These are phyloP conservation scores for Oenanthe javanica DNA, from an alignment of 140 eudicot species.

Conservation along the genomic window DNA sequence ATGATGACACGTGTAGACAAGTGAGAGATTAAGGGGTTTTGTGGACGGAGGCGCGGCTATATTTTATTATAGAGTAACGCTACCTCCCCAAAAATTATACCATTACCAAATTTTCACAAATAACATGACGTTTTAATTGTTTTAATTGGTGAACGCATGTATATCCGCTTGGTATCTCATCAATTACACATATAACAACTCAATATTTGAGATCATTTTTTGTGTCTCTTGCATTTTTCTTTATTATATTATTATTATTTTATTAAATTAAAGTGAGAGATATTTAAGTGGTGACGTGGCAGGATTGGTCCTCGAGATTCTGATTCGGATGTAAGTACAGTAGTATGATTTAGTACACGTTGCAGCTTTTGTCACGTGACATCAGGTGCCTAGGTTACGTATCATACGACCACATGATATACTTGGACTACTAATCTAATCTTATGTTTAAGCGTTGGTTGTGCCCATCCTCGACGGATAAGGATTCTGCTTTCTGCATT, in stretches of 20 bases:
- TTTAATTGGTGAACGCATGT: too few relatives aligned
- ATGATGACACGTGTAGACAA: neutral
- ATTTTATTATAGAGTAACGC: neutral
- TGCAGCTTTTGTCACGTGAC: constrained; percentile 7
- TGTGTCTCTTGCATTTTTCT: too few relatives aligned
- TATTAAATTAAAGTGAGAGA: neutral
- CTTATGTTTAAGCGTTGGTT: neutral
- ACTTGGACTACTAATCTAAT: neutral
- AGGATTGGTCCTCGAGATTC: neutral
- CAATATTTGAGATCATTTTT: too few relatives aligned
- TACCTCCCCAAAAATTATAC: too few relatives aligned
- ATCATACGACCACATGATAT: neutral
- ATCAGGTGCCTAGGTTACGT: neutral
- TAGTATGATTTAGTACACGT: neutral
- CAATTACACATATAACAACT: too few relatives aligned
- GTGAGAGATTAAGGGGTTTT: neutral
- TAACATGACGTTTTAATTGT: too few relatives aligned
- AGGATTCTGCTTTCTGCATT: neutral
- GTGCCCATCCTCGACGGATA: neutral
- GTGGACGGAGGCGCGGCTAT: neutral
- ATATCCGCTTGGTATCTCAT: too few relatives aligned
- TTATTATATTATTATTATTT: too few relatives aligned
- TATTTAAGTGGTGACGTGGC: constrained; percentile 2
- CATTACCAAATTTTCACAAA: too few relatives aligned
- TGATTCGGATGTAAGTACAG: neutral